These are phyloP conservation scores for Pascua sp. DNA, from an alignment of 1,284 basidiomycete genomes.

Conservation along the genomic window DNA sequence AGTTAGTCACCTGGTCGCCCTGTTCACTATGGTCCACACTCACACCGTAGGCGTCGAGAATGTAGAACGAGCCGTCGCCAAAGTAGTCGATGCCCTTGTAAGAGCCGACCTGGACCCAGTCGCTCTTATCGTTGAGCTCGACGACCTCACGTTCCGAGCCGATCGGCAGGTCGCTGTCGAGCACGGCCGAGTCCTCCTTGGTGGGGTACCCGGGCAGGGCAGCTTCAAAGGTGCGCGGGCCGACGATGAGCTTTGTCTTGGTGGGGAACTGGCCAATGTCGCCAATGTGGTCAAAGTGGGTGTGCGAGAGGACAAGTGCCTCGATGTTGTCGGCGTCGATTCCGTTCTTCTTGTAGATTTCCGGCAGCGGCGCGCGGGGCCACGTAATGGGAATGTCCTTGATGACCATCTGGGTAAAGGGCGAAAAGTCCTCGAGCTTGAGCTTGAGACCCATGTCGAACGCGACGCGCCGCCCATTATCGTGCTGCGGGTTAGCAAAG, in stretches of 20 bases:
- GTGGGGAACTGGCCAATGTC: slow-evolving; percentile 18
- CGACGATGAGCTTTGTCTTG: slow-evolving; percentile 16
- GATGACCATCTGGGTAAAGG: slow-evolving; percentile 14
- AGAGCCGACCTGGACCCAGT: slow-evolving; percentile 10
- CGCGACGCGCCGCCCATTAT: slow-evolving; percentile 7
- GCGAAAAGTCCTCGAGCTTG: slow-evolving; percentile 14
- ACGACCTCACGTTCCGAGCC: slow-evolving; percentile 10
- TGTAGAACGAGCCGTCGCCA: slow-evolving; percentile 19
- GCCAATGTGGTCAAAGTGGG: slow-evolving; percentile 21
- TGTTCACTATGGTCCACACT: too few relatives aligned
- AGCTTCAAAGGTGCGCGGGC: slow-evolving; percentile 6
- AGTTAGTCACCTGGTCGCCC: neutral
- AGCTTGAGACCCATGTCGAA: slow-evolving; percentile 16
- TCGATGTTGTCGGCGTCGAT: slow-evolving; percentile 7
- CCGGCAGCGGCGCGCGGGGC: slow-evolving; percentile 6
- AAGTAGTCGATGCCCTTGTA: slow-evolving; percentile 19
- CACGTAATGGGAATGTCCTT: slow-evolving; percentile 12
- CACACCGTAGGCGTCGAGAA: slow-evolving; percentile 17
- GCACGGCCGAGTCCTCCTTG: slow-evolving; percentile 7
- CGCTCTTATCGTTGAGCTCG: slow-evolving; percentile 8
- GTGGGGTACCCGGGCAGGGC: slow-evolving; percentile 16
- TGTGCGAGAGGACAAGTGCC: slow-evolving; percentile 13
- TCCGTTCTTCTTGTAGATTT: slow-evolving; percentile 6
- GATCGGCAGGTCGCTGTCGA: slow-evolving; percentile 15
- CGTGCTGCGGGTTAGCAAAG: neutral